phyloP scores from a whole-genome alignment of 2,329 filamentous ascomycete genomes.

The Paraphoma chrysanthemicola region DNA sequence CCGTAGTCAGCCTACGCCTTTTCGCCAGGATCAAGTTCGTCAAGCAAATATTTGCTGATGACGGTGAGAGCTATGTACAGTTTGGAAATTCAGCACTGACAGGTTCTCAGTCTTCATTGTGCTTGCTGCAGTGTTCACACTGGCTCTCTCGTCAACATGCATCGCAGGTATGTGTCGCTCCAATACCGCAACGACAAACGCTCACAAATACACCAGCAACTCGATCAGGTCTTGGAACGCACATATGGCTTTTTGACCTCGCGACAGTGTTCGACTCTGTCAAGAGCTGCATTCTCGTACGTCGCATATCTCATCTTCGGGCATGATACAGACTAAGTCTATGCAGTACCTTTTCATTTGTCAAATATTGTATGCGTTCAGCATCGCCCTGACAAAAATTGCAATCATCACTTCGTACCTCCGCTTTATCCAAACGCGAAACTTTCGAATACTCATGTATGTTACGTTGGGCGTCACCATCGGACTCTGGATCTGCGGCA shows the following conservation, averaged over 20 bases:
- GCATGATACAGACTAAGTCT: constrained; percentile 4
- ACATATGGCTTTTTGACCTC: constrained; percentile 5
- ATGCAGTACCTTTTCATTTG: constrained; percentile 31
- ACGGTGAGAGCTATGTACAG: constrained; percentile 18
- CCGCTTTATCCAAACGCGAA: constrained; percentile 26
- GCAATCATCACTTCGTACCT: constrained; percentile 39
- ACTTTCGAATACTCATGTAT: constrained; percentile 31
- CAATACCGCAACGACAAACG: neutral
- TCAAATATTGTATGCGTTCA: constrained; percentile 35
- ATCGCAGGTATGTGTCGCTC: constrained; percentile 26
- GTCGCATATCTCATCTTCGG: neutral
- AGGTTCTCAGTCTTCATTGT: constrained; percentile 27
- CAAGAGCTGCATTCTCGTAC: constrained; percentile 4
- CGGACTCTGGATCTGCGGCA: constrained; percentile 27
- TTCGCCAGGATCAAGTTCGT: constrained; percentile 27
- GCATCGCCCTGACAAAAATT: constrained; percentile 35
- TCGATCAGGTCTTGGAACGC: constrained; percentile 27
- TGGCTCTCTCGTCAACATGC: constrained; percentile 28
- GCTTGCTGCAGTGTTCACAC: constrained; percentile 29
- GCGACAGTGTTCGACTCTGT: neutral
- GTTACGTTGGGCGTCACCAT: constrained; percentile 16
- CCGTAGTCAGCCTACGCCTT: constrained; percentile 29
- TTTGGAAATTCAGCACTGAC: neutral
- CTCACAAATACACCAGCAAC: constrained; percentile 20
- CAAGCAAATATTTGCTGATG: constrained; percentile 31